Percentiles rank a stretch among this genome's conserved stretches.
Evolutionary conservation across 2,329 filamentous ascomycete species (phyloP).

Genomic region (Arthrobotrys sinensis): DNA sequence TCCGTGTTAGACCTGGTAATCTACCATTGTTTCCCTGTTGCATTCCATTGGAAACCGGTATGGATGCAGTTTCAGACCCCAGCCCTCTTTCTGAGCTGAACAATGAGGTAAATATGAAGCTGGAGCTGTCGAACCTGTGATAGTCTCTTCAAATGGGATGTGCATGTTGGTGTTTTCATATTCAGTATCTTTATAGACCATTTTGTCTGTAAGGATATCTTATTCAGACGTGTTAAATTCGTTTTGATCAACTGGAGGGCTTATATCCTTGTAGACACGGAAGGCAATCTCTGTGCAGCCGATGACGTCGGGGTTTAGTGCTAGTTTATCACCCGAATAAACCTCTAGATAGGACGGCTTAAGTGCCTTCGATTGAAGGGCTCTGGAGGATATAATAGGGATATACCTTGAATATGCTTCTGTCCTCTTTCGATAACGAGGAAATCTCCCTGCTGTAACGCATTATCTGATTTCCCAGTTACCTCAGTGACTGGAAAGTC

Average conservation of each 20-base stretch:
- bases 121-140: not conserved
- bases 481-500: slow-evolving; percentile 32
- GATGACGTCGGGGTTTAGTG: not conserved
- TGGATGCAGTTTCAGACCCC: not conserved
- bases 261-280: slow-evolving; percentile 23
- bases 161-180: not conserved
- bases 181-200: not conserved
- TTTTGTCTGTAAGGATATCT: not conserved
- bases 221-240: slow-evolving; percentile 2
- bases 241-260: not conserved
- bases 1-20: not conserved
- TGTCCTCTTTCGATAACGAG: slow-evolving; percentile 30
- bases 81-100: not conserved
- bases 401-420: slow-evolving; percentile 45
- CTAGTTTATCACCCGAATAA: slow-evolving; percentile 1
- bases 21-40: not conserved
- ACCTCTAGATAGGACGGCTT: slow-evolving; percentile 44
- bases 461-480: not conserved
- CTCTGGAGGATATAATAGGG: not conserved
- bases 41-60: not conserved
- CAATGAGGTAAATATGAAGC: not conserved
- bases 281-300: slow-evolving; percentile 45
- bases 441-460: slow-evolving; percentile 44
- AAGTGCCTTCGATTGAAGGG: not conserved
- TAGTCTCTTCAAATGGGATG: not conserved